phyloP scores from a whole-genome alignment of 2,329 filamentous ascomycete species.

The Ambrosiella beaveri region DNA sequence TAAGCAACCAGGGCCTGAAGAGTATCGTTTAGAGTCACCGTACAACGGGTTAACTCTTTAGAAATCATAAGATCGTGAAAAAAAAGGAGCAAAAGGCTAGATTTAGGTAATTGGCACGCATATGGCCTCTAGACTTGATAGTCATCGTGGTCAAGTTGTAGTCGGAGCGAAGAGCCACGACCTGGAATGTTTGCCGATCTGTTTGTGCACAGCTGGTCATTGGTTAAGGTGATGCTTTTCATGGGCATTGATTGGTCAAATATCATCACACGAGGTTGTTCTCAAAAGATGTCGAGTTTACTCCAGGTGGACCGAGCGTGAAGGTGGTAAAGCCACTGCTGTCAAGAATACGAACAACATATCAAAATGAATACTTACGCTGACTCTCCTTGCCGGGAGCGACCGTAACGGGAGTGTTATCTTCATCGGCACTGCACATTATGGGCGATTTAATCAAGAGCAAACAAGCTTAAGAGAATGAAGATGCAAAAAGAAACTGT shows the following conservation, averaged over 20 bases:
- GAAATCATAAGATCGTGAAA: no score
- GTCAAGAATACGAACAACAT: background rate
- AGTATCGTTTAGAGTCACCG: background rate
- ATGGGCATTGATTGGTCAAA: background rate
- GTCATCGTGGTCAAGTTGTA: background rate
- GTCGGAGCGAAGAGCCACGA: background rate
- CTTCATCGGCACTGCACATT: constrained; percentile 12
- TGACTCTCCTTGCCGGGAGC: constrained; percentile 2
- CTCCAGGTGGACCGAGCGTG: background rate
- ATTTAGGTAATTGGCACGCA: no score
- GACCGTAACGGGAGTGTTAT: constrained; percentile 9
- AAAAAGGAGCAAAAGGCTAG: no score
- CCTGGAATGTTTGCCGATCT: background rate
- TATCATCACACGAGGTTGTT: background rate
- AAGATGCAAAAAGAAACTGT: background rate
- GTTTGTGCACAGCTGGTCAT: background rate
- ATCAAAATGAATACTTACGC: constrained; percentile 3
- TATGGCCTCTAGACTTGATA: background rate
- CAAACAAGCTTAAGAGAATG: background rate
- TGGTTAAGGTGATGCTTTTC: background rate
- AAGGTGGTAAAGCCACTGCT: background rate
- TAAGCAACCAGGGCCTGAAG: background rate
- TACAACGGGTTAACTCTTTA: no score
- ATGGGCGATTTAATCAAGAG: background rate
- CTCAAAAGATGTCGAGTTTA: background rate